phyloP scores from a whole-genome alignment of 306 rosid genomes.

The Quercus suber region DNA sequence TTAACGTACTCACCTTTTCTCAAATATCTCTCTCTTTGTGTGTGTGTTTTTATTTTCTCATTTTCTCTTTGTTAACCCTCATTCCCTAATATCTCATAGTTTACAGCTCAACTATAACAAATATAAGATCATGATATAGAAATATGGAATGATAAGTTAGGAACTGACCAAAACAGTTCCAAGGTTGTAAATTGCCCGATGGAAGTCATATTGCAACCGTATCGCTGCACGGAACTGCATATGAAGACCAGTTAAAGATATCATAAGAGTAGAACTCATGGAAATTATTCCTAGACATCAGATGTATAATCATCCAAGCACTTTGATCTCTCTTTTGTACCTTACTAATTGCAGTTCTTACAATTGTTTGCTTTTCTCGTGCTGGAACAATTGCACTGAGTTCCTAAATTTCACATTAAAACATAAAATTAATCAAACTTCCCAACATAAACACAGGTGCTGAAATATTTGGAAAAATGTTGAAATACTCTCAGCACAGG shows the following conservation, averaged over 20 bases:
- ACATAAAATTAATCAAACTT: conserved; percentile 14
- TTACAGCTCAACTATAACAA: background rate
- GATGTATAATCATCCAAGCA: conserved; percentile 8
- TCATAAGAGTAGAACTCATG: background rate
- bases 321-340: conserved; percentile 35
- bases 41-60: too few relatives aligned
- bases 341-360: conserved; percentile 95
- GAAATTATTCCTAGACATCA: background rate
- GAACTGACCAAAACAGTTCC: conserved; percentile 96
- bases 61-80: too few relatives aligned
- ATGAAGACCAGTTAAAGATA: conserved; percentile 30
- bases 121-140: background rate
- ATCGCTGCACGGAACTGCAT: conserved; percentile 98
- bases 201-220: conserved; percentile 96
- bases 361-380: conserved; percentile 91
- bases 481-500: background rate
- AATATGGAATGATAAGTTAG: conserved; percentile 25
- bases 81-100: too few relatives aligned
- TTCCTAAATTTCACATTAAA: conserved; percentile 53
- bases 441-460: background rate
- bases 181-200: conserved; percentile 98
- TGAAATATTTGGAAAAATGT: background rate
- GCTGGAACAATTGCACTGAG: conserved; percentile 98
- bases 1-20: too few relatives aligned
- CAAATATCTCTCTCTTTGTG: too few relatives aligned